Conservation (phyloP, 768 basidiomycete species). For the Auriculariales sp. region DNA sequence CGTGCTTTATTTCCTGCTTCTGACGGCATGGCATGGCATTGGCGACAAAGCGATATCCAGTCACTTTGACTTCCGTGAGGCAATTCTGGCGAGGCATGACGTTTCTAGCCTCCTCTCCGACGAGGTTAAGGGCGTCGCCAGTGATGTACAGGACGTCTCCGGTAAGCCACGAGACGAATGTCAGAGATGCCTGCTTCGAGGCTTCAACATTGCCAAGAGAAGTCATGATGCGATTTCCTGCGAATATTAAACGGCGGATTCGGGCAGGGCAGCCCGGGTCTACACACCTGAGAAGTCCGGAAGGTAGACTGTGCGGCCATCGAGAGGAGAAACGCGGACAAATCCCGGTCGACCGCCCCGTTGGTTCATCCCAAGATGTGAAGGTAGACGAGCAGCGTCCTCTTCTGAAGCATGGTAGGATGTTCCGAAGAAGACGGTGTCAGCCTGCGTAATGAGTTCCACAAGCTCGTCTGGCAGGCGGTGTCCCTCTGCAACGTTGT, state of each 20-base stretch:
- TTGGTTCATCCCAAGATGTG: constrained; percentile 49
- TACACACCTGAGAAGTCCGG: constrained; percentile 45
- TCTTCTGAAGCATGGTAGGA: constrained; percentile 26
- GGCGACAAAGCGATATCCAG: constrained; percentile 37
- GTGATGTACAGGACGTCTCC: constrained; percentile 52
- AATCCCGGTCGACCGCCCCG: constrained; percentile 52
- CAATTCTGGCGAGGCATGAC: constrained; percentile 43
- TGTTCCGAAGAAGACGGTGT: constrained; percentile 43
- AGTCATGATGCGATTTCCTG: constrained; percentile 49
- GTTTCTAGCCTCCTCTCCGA: constrained; percentile 30
- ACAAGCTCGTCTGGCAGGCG: constrained; percentile 37
- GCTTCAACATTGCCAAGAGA: constrained; percentile 48
- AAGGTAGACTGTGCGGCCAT: constrained; percentile 38
- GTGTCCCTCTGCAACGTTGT: constrained; percentile 19
- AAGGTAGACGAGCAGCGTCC: constrained; percentile 30
- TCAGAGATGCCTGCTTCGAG: constrained; percentile 40
- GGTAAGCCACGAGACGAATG: constrained; percentile 36
- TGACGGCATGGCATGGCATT: constrained; percentile 42
- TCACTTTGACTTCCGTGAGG: constrained; percentile 32
- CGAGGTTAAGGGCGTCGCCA: constrained; percentile 34
- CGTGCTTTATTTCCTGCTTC: constrained; percentile 15
- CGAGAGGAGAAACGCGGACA: constrained; percentile 39
- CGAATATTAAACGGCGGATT: background rate
- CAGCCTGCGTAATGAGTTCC: constrained; percentile 29
- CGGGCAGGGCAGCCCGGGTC: background rate